A percentile compares a stretch with the other conserved stretches of the same genome.
Conservation (phyloP, 73 alveolate species). For the Loxodes magnus region DNA sequence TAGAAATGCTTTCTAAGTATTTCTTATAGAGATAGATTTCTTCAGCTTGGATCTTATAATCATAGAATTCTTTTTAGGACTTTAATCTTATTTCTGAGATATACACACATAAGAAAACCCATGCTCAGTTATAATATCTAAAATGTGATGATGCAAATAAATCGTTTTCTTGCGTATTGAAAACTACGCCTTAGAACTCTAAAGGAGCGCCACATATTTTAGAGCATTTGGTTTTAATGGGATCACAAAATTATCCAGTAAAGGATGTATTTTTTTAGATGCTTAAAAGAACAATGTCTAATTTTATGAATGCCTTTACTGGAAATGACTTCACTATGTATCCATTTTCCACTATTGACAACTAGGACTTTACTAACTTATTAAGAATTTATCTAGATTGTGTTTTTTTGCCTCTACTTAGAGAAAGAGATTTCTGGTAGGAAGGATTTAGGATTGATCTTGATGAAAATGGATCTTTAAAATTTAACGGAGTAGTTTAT, state of each 20-base stretch:
- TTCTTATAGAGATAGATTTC: too few species aligned
- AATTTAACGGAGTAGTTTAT: conserved; percentile 70
- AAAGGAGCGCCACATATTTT: conserved; percentile 77
- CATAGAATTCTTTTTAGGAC: too few species aligned
- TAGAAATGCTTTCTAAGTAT: too few species aligned
- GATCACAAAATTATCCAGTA: conserved; percentile 69
- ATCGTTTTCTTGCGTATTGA: conserved; percentile 50
- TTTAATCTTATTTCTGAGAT: conserved; percentile 13
- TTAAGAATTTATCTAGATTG: conserved; percentile 53
- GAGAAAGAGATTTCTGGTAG: conserved; percentile 49
- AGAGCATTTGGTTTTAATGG: conserved; percentile 37
- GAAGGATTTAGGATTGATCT: conserved; percentile 74
- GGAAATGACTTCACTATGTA: conserved; percentile 84
- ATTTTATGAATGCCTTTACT: conserved; percentile 89
- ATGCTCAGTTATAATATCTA: conserved; percentile 57
- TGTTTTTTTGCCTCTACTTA: conserved; percentile 57
- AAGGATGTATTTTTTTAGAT: conserved; percentile 76
- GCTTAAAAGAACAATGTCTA: conserved; percentile 63
- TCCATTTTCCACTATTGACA: conserved; percentile 70
- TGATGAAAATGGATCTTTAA: conserved; percentile 38
- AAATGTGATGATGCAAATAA: conserved; percentile 62
- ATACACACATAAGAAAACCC: conserved; percentile 34
- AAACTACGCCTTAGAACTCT: conserved; percentile 58
- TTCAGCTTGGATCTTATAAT: too few species aligned
- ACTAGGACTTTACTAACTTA: conserved; percentile 58